These are phyloP conservation scores for Trypanosoma platydactyli DNA, from an alignment of 208 protist genomes.

Conservation along the genomic window DNA sequence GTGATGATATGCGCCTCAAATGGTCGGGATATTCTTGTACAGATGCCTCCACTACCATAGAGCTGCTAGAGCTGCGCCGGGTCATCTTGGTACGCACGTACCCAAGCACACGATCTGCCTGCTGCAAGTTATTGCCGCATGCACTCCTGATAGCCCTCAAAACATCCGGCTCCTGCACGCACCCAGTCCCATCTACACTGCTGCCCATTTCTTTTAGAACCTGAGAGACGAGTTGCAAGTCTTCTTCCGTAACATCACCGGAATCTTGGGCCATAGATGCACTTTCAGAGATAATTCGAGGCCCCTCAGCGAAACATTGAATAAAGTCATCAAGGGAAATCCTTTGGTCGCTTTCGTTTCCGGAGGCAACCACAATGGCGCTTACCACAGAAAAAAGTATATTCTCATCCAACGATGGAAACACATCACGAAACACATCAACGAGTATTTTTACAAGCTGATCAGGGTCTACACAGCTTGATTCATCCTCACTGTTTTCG, in stretches of 20 bases:
- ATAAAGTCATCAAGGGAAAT: conserved; percentile 74
- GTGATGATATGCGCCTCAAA: background rate
- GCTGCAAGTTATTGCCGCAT: conserved; percentile 36
- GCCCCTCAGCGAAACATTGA: conserved; percentile 53
- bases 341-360: conserved; percentile 36
- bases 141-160: conserved; percentile 33
- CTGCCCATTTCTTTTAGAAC: conserved; percentile 44
- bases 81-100: conserved; percentile 38
- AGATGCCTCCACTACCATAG: conserved; percentile 10
- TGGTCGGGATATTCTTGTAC: background rate
- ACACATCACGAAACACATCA: conserved; percentile 57
- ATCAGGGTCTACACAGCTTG: conserved; percentile 49
- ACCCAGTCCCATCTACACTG: conserved; percentile 34
- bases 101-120: conserved; percentile 49
- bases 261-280: background rate
- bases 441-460: conserved; percentile 55
- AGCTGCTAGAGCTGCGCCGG: conserved; percentile 11
- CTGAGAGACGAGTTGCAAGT: conserved; percentile 45
- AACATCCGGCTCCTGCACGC: conserved; percentile 41
- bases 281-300: conserved; percentile 30
- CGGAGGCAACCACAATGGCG: conserved; percentile 57
- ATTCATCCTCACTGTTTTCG: conserved; percentile 39
- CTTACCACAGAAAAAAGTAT: conserved; percentile 62
- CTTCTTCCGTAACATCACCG: conserved; percentile 29
- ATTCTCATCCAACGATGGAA: conserved; percentile 66